Evolutionary conservation across 345 rosid species (phyloP).

Genomic region (Eucalyptus leucophloia): DNA sequence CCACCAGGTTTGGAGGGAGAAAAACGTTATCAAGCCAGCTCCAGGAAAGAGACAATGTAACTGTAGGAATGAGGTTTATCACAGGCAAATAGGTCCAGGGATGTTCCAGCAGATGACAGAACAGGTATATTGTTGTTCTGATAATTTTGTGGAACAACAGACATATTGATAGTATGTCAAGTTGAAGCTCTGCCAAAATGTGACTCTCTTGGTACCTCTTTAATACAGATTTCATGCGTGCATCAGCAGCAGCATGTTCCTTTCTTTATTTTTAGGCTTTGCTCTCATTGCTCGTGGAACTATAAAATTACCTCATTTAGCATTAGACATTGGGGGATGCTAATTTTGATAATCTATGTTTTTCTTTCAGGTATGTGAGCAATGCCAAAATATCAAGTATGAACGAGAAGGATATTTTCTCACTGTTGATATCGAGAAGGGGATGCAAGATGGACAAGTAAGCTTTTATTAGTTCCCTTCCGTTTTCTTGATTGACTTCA

Average conservation of each 20-base stretch:
- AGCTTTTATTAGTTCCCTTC: not conserved
- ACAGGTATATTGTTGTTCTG: slow-evolving; percentile 33
- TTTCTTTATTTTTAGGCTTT: not conserved
- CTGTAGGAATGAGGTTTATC: slow-evolving; percentile 97
- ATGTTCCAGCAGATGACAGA: slow-evolving; percentile 99
- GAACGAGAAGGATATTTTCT: slow-evolving; percentile 79
- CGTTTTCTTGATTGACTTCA: not conserved
- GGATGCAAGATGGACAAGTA: slow-evolving; percentile 99
- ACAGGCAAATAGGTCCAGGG: slow-evolving; percentile 98
- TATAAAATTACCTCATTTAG: not conserved
- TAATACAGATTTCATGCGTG: not conserved
- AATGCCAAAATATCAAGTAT: slow-evolving; percentile 90
- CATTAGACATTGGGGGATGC: not conserved
- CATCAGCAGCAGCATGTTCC: not conserved
- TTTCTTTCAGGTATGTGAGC: slow-evolving; percentile 67
- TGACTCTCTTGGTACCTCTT: not conserved
- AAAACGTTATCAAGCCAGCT: slow-evolving; percentile 86
- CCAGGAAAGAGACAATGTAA: slow-evolving; percentile 94
- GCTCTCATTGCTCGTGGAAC: not conserved
- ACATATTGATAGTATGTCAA: not conserved
- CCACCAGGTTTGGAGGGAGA: slow-evolving; percentile 93
- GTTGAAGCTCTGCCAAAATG: not conserved
- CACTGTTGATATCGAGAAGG: slow-evolving; percentile 99
- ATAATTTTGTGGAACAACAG: not conserved
- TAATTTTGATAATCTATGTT: not conserved